Conservation (phyloP, 2,329 filamentous ascomycete species). For the Stylonectria norvegica region DNA sequence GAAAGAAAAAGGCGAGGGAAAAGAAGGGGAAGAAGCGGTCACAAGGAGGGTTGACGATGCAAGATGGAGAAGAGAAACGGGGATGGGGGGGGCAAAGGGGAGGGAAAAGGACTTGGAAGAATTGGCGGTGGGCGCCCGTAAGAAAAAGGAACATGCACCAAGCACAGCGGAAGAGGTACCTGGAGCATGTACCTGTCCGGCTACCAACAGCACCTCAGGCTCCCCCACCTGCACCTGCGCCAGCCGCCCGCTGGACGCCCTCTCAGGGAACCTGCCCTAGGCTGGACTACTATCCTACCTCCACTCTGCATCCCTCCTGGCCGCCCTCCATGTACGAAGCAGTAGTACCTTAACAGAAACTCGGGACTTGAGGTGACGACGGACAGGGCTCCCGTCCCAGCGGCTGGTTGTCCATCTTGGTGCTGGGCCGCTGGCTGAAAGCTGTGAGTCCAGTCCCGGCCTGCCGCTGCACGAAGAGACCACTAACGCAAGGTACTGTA, state of each 20-base stretch:
- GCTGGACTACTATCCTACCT: too few species aligned
- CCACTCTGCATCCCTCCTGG: constrained; percentile 3
- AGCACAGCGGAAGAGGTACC: neutral
- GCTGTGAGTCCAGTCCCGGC: too few species aligned
- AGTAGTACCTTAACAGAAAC: too few species aligned
- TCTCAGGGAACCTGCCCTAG: too few species aligned
- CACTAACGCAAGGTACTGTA: too few species aligned
- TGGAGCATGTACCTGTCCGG: neutral
- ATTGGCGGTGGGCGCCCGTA: constrained; percentile 12
- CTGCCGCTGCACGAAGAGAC: too few species aligned
- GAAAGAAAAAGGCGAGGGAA: constrained; percentile 39
- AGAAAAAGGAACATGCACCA: constrained; percentile 1
- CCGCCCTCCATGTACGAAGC: constrained; percentile 1
- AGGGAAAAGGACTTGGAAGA: constrained; percentile 4
- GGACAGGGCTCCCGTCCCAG: too few species aligned
- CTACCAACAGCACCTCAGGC: neutral
- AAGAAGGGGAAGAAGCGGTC: constrained; percentile 39
- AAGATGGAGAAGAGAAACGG: constrained; percentile 35
- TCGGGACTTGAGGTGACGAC: too few species aligned
- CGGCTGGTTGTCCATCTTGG: too few species aligned
- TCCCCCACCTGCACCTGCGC: neutral
- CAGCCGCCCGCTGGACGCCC: neutral
- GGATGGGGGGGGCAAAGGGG: constrained; percentile 27
- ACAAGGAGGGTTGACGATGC: constrained; percentile 35
- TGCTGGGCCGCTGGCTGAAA: too few species aligned